A percentile compares a stretch with the other conserved stretches of the same genome.
Conservation (phyloP, 495 filamentous ascomycete genomes). For the Tetracladium setigerum region DNA sequence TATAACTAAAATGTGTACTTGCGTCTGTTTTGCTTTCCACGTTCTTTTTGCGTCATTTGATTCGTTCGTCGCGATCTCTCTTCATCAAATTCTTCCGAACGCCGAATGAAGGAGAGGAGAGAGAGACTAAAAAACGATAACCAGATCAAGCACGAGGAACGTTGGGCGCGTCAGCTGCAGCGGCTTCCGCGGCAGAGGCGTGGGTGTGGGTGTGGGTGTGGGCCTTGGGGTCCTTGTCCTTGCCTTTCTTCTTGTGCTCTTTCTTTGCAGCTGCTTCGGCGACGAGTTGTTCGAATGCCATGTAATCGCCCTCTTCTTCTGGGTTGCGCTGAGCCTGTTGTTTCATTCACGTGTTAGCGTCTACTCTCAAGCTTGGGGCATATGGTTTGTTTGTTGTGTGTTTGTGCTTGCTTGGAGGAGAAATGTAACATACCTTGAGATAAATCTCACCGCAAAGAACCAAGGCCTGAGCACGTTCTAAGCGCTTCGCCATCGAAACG, state of each 20-base stretch:
- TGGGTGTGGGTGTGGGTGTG: constrained; percentile 2
- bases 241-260: constrained; percentile 70
- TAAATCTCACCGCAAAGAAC: constrained; percentile 84
- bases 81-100: too few species aligned
- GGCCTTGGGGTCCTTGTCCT: constrained; percentile 45
- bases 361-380: neutral
- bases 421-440: constrained; percentile 54
- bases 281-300: constrained; percentile 97
- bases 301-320: constrained; percentile 97
- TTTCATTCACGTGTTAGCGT: constrained; percentile 17
- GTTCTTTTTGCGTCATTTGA: too few species aligned
- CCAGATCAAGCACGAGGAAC: constrained; percentile 28
- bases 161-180: constrained; percentile 37
- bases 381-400: neutral
- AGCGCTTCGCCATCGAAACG: constrained; percentile 71
- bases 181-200: constrained; percentile 19
- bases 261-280: constrained; percentile 94
- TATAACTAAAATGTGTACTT: too few species aligned
- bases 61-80: too few species aligned
- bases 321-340: constrained; percentile 77
- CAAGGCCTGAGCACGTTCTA: constrained; percentile 86
- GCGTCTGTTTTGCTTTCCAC: too few species aligned
- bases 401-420: neutral
- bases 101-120: too few species aligned
- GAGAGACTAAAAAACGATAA: neutral